Base-by-base conservation (phyloP, 345 rosid species). In the Cochlearia excelsa region DNA sequence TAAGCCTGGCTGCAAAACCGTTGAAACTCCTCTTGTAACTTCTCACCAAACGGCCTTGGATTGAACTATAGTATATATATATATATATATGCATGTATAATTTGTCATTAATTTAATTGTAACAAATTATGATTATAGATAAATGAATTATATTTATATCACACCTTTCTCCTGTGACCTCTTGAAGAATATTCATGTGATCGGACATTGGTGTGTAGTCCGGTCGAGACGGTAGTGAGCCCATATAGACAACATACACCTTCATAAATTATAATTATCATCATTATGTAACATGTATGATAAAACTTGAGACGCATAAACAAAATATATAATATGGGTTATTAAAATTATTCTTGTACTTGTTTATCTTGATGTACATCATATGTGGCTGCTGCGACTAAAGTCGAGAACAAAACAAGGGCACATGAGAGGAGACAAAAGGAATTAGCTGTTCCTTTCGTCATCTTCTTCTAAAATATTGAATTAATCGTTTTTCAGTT, bases 21-120 rank as follows among this genome's bases (percentile, higher is more conserved):
- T 83, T 83, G 66, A 86, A 83, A 66, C 89, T 86, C 75, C 72
- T 79, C 28, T 16, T 57, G 56, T 81, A 82, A 51, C 83, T 83
- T 74, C 76, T 77, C 26, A 83, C 28, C 61, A 83, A 28, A 11
- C 65, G 66, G 51, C 58, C 52, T 49, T 46, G 68, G 1, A 45
- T 47, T 11, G 67, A 67, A 46, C 84, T 82, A 37, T 28, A n/a
- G 26, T 0, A 59, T 23, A 39, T 26, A 9, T 30, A 29, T 37
- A 37, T 37, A 37, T 16, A 16, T 16, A 0, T 0, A 16, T 16
- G 23, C 23, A 16, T 16, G 23, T 16, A 16, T 16, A 16, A 16
- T 16, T 16, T 16, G 23, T 16, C 23, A 16, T 16, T 16, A 16
- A 16, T 16, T 16, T 16, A 16, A 16, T 16, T 16, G 23, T 16